These are phyloP conservation scores for Fusarium tricinctum DNA, from an alignment of 2,329 filamentous ascomycete species.

Conservation along the genomic window DNA sequence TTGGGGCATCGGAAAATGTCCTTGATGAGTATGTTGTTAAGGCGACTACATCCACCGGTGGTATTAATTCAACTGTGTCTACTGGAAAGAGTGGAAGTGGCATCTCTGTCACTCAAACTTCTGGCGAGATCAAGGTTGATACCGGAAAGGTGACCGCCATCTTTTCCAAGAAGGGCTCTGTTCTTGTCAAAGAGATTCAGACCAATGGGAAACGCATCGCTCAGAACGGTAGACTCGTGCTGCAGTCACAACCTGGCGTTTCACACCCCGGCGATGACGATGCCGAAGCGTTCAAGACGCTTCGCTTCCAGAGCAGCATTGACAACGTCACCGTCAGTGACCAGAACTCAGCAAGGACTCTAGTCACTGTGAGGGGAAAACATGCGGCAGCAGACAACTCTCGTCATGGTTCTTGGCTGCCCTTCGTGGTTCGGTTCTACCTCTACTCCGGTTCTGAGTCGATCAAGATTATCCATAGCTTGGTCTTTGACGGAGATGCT, in stretches of 20 bases:
- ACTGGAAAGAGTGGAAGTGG: neutral
- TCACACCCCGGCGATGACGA: slow-evolving; percentile 50
- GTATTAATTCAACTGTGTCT: slow-evolving; percentile 32
- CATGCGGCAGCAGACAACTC: slow-evolving; percentile 53
- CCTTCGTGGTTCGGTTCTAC: slow-evolving; percentile 67
- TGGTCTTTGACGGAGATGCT: slow-evolving; percentile 67
- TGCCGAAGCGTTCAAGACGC: slow-evolving; percentile 55
- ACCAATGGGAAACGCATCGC: slow-evolving; percentile 61
- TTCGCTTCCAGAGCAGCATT: slow-evolving; percentile 64
- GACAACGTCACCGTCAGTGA: slow-evolving; percentile 65
- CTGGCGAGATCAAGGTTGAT: slow-evolving; percentile 55
- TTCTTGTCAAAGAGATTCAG: slow-evolving; percentile 58
- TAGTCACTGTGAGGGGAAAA: slow-evolving; percentile 62
- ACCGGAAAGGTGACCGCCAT: slow-evolving; percentile 60
- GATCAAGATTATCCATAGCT: slow-evolving; percentile 67
- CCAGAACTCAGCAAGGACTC: slow-evolving; percentile 52
- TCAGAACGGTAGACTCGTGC: slow-evolving; percentile 64
- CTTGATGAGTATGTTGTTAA: slow-evolving; percentile 59
- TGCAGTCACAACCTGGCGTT: slow-evolving; percentile 66
- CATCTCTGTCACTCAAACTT: slow-evolving; percentile 37
- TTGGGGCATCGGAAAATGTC: slow-evolving; percentile 59
- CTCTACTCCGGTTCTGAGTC: slow-evolving; percentile 69
- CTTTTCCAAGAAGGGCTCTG: slow-evolving; percentile 60
- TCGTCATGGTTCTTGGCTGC: slow-evolving; percentile 62
- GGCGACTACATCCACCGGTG: slow-evolving; percentile 22